Base-by-base conservation (phyloP, 176 grass and related monocot genomes). In the Carex myosuroides region DNA sequence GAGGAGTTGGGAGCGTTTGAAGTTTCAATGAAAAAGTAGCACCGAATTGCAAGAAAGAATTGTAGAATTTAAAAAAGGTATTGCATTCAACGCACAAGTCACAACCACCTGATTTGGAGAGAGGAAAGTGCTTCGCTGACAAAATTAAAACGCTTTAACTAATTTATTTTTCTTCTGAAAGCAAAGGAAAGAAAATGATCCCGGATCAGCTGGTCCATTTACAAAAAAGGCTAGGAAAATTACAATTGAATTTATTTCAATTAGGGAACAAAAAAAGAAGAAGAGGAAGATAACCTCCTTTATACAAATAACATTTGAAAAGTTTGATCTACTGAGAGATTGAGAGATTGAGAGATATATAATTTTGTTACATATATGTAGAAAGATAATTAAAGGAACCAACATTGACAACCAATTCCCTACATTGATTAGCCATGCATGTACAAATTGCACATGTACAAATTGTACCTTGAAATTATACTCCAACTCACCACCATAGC, bases 401-500 rank as follows among this genome's bases (percentile, higher is more conserved):
- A 79, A 53, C 37, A 85, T 61, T 85, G 18, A 86, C 68, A 52
- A 80, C 29, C 8, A 81, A 68, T n/a, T n/a, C n/a, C 63, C 71
- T 70, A 70, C 32, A 62, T 67, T 82, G 62, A 67, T 65, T 29
- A 81, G n/a, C 16, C 57, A 37, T 81, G 79, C 57, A 42, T 63
- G 37, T 41, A 42, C 74, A 41, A 64, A 54, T 39, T 39, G 37
- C 37, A 39, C 57, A 42, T 63, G 37, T 41, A 42, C 74, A 41
- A 64, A 54, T 57, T 68, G 62, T 80, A 80, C 41, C 37, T 69
- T 50, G 59, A 66, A 82, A 53, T 81, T 50, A 44, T 44, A 11
- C 37, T 82, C 41, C 16, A 54, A 54, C 80, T 83, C 80, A 64
- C 29, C 56, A 88, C 90, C 93, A 91, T 80, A 89, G 69, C 41